Evolutionary conservation across 2,329 filamentous ascomycete species (phyloP), one percentile per base, ranked within the genome.

Genomic region (Capronia epimyces): DNA sequence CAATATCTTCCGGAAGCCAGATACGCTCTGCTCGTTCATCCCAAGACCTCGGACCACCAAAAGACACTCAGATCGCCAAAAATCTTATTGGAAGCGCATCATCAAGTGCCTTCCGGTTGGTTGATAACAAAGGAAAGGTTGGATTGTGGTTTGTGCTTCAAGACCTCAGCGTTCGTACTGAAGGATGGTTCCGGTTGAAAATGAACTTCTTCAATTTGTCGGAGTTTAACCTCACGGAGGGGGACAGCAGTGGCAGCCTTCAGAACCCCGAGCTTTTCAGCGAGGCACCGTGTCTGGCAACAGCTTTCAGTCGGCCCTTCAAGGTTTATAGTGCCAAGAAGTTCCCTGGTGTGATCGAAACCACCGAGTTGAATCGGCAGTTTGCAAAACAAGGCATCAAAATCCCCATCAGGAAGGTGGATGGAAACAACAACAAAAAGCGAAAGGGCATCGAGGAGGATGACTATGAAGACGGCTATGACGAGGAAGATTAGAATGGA

Each of bases 131-230:
- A 13, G 84, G 88, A 58, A 87, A 88, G 66, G 82, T 87, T 44
- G 91, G 91, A 1, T 89, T 95, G 58, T 98, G 91, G 91, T 98
- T 98, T 63, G 87, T 98, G 40, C 75, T 97, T 46, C 91, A 96
- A 67, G 93, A 98, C 70, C 75, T 98, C 37, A 95, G 89, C 62
- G 91, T 98, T 25, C 81, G 93, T 40, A 95, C 89, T 0, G 93
- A 97, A 68, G 93, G 93, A 9, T 80, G 76, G 53, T 98, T 97
- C 69, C 80, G 91, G 88, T 69, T 86, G 43, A 84, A 84, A 62
- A 80, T 85, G 75, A 82, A 78, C 32, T 95, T 96, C 66, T 87
- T 95, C 60, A 89, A 95, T 60, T 86, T 97, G 32, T 87, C 86
- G 34, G 75, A 76, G 15, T 18, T 46, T 4, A 34, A 39, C 21